Base-by-base conservation (phyloP, 2,329 filamentous ascomycete genomes). In the Paecilomyces fulvus region DNA sequence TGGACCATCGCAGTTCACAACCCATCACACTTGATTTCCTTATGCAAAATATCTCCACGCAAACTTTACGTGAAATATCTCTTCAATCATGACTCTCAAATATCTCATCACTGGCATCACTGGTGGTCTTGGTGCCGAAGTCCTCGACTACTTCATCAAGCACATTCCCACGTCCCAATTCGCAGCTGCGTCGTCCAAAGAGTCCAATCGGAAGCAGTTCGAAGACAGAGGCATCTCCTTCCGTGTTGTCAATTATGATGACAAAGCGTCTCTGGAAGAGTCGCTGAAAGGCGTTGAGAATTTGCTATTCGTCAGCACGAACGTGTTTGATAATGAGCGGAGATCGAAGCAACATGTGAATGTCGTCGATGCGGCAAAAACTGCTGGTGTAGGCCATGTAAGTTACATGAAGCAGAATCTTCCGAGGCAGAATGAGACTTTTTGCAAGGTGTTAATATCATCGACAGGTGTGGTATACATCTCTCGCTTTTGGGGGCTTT, bases 251-350 rank as follows among this genome's bases (percentile, higher is more conserved):
- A 75, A 78, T 59, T 85, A 80, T 66, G 78, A 82, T 46, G 72
- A 77, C 37, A 68, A 74, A 0, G 63, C 68, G 0, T 73, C 77
- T 3, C 70, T 85, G 14, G 71, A 77, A 30, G 56, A 65, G 0
- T 79, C 79, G 0, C 80, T 85, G 55, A 28, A 65, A 7, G 79
- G 74, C 21, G 76, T 83, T 11, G 77, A 83, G 53, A 75, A 77
- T 51, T 68, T 86, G 33, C 79, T 85, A 57, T 78, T 85, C 51
- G 77, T 86, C 20, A 84, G 82, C 3, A 80, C 78, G 21, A 77
- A 78, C 46, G 77, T 75, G 48, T 74, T 78, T 51, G 77, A 79
- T 33, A 74, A 73, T 54, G 73, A 75, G n/a, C 75, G 74, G 58
- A 70, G 79, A 3, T 67, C 70, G 31, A 73, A 72, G 12, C 77